phyloP scores from a whole-genome alignment of 768 basidiomycete genomes.

The Sporobolomyces phaffii region DNA sequence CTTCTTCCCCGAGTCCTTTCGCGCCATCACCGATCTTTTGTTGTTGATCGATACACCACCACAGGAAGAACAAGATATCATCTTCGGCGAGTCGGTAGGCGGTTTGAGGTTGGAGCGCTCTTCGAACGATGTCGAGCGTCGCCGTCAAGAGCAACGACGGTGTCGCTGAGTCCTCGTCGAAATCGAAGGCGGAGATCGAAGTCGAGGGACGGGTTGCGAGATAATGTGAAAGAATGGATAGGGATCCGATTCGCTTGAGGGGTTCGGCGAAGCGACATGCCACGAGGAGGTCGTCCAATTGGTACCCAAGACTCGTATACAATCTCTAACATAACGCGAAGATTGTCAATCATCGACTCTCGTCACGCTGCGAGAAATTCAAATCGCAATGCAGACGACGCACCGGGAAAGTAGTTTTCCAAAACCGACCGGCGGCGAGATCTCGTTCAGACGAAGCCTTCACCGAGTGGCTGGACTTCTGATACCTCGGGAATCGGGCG shows the following conservation, averaged over 20 bases:
- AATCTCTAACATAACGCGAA: neutral
- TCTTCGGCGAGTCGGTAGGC: neutral
- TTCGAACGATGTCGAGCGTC: neutral
- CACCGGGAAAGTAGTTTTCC: neutral
- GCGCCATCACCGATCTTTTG: neutral
- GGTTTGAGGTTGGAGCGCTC: neutral
- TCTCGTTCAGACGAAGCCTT: neutral
- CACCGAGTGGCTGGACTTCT: too few species aligned
- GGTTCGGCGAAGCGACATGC: neutral
- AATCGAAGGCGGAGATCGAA: neutral
- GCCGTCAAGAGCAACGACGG: neutral
- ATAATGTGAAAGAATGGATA: conserved; percentile 7
- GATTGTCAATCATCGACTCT: neutral
- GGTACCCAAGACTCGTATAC: neutral
- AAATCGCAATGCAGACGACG: neutral
- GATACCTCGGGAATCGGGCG: neutral
- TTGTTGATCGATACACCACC: conserved; percentile 16
- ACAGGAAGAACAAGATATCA: conserved; percentile 19
- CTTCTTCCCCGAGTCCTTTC: neutral
- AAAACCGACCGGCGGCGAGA: neutral
- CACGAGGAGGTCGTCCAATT: neutral
- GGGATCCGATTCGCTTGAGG: conserved; percentile 5
- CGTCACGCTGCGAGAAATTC: neutral
- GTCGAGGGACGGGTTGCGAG: neutral
- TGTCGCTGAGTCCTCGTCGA: neutral